Percentiles rank a stretch among this genome's conserved stretches.
Conservation (phyloP, 805 yeast species). For the Groenewaldozyma salmanticensis region DNA sequence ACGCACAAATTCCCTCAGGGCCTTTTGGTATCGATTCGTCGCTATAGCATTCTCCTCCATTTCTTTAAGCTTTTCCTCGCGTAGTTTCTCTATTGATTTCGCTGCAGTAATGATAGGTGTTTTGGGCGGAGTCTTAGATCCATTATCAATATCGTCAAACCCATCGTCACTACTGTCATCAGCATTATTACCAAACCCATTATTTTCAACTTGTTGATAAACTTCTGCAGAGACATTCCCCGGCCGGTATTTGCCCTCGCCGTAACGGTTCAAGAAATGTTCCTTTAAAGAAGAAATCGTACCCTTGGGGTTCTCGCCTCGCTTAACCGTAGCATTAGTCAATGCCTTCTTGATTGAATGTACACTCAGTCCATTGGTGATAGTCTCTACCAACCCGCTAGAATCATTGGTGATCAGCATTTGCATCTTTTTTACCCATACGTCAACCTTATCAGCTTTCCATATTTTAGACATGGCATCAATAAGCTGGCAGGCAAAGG, state of each 20-base stretch:
- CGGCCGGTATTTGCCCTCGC: constrained; percentile 29
- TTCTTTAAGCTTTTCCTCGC: background rate
- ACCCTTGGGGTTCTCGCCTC: constrained; percentile 62
- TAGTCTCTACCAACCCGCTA: constrained; percentile 91
- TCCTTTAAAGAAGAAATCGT: constrained; percentile 64
- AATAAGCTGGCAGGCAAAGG: constrained; percentile 92
- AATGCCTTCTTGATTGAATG: constrained; percentile 92
- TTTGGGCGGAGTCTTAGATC: background rate
- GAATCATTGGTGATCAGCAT: constrained; percentile 84
- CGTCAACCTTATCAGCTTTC: constrained; percentile 57
- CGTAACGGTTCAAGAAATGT: constrained; percentile 70
- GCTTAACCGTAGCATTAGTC: constrained; percentile 59
- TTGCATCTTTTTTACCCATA: constrained; percentile 92
- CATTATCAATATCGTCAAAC: background rate
- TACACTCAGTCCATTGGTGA: constrained; percentile 85
- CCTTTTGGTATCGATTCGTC: constrained; percentile 47
- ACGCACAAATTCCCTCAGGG: constrained; percentile 75
- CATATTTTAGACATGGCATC: constrained; percentile 80
- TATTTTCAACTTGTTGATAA: background rate
- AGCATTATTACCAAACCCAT: background rate
- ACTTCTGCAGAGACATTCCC: background rate
- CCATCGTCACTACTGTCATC: background rate
- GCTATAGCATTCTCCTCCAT: constrained; percentile 5
- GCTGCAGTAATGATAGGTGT: too few relatives aligned
- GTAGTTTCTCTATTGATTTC: background rate